Evolutionary conservation across 2,329 filamentous ascomycete genomes (phyloP), one percentile per base, ranked within the genome.

Genomic region (Plectosphaerella sp.): DNA sequence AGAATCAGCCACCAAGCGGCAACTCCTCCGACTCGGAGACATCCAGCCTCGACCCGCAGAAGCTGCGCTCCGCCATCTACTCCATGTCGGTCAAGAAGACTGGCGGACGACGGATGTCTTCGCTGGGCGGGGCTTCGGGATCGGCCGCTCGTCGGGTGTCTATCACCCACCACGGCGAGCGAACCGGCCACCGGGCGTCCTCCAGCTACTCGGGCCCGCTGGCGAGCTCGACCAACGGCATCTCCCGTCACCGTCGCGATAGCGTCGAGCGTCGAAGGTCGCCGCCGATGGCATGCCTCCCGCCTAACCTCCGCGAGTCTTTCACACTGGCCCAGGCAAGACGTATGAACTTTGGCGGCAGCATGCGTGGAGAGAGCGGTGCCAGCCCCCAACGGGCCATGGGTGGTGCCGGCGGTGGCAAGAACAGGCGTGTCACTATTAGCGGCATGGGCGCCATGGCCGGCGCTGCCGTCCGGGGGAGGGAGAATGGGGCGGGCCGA

Each of bases 241-340:
- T 84, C 59, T 81, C 77, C 41, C 72, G 80, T 43, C 70, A 79
- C 50, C 71, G 79, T 41, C 71, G 79, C 39, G 72, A 72, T 54
- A 79, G 76, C 54, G 63, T 72, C 3, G 78, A 82, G 63, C 70
- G 77, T 47, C 72, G 76, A 36, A 70, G 73, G 49, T 80, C 76
- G 54, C 79, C 79, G 12, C 79, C 80, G 14, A 73, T 83, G 59
- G 64, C 70, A 35, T 82, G 77, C 64, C 78, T 77, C 36, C 74
- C 79, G 2, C 67, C 71, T 2, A 72, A 77, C 20, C 59, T 60
- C 11, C 53, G 56, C 4, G 53, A n/a, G 16, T 63, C 67, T 4
- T 71, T 83, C 56, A 82, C 79, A 11, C 68, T 76, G 2, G 79
- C 78, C 2, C 80, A 84, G 60, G 80, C 79, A 20, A 67, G 80